These are phyloP conservation scores for Microdochium bolleyi DNA, from an alignment of 2,329 filamentous ascomycete species.

Conservation along the genomic window DNA sequence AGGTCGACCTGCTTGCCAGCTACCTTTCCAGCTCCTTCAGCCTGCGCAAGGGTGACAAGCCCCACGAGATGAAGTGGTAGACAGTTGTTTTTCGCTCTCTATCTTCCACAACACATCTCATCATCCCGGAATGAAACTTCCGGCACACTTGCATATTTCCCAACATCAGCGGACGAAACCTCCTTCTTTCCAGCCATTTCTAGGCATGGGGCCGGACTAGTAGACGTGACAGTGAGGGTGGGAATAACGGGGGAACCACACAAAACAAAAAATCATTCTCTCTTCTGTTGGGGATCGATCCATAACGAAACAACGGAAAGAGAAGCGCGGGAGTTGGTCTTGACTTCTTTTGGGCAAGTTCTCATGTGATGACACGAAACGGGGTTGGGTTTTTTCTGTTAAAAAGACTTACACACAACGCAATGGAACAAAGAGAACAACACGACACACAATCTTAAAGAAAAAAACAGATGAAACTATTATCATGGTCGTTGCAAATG, in stretches of 20 bases:
- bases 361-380: not conserved
- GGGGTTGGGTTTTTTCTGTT: not conserved
- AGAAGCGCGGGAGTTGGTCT: conserved; percentile 1
- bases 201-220: not conserved
- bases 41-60: conserved; percentile 98
- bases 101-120: conserved; percentile 1
- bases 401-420: not conserved
- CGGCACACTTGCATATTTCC: not conserved
- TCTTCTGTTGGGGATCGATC: not conserved
- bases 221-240: not conserved
- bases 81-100: conserved; percentile 18
- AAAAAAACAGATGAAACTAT: not conserved
- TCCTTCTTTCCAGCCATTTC: not conserved
- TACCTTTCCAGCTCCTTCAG: conserved; percentile 97
- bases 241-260: not conserved
- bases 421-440: not conserved
- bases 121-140: not conserved
- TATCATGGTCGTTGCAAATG: no score
- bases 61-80: conserved; percentile 99
- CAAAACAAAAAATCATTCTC: not conserved
- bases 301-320: not conserved
- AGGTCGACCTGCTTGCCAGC: conserved; percentile 86
- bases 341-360: not conserved
- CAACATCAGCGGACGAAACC: not conserved
- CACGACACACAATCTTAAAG: not conserved